Evolutionary conservation across 1,284 basidiomycete species (phyloP).

Genomic region (Xerocomus nothofagi): DNA sequence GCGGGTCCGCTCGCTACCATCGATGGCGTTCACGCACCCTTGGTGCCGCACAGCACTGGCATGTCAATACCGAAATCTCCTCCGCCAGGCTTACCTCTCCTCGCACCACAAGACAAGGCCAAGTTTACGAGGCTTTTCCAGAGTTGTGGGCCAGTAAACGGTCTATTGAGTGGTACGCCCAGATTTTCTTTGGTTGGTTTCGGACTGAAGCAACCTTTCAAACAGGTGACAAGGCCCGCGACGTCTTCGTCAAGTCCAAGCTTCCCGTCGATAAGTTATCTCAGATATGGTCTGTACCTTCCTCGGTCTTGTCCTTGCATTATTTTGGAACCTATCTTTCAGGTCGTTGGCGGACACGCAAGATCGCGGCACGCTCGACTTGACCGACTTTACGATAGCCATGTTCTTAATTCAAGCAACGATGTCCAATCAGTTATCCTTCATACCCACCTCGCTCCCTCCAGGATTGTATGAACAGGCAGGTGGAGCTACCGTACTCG

Average conservation of each 20-base stretch:
- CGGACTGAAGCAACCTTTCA: slow-evolving; percentile 11
- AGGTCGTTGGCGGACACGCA: slow-evolving; percentile 96
- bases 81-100: slow-evolving; percentile 57
- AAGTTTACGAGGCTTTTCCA: slow-evolving; percentile 84
- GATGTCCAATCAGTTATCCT: slow-evolving; percentile 80
- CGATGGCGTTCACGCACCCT: slow-evolving; percentile 60
- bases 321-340: slow-evolving; percentile 9
- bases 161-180: slow-evolving; percentile 69
- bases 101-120: slow-evolving; percentile 77
- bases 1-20: slow-evolving; percentile 84
- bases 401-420: slow-evolving; percentile 95
- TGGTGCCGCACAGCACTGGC: slow-evolving; percentile 51
- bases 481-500: slow-evolving; percentile 47
- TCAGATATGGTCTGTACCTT: slow-evolving; percentile 82
- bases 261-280: slow-evolving; percentile 88
- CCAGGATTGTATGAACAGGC: slow-evolving; percentile 90
- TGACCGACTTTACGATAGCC: slow-evolving; percentile 92
- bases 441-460: slow-evolving; percentile 81
- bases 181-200: background rate
- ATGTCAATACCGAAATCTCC: slow-evolving; percentile 58
- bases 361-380: slow-evolving; percentile 86
- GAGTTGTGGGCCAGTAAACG: slow-evolving; percentile 70
- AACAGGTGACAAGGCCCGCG: slow-evolving; percentile 83
- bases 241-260: slow-evolving; percentile 93
- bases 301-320: background rate